These are phyloP conservation scores for Aspergillus ochraceus DNA, from an alignment of 2,329 filamentous ascomycete genomes.

Conservation along the genomic window DNA sequence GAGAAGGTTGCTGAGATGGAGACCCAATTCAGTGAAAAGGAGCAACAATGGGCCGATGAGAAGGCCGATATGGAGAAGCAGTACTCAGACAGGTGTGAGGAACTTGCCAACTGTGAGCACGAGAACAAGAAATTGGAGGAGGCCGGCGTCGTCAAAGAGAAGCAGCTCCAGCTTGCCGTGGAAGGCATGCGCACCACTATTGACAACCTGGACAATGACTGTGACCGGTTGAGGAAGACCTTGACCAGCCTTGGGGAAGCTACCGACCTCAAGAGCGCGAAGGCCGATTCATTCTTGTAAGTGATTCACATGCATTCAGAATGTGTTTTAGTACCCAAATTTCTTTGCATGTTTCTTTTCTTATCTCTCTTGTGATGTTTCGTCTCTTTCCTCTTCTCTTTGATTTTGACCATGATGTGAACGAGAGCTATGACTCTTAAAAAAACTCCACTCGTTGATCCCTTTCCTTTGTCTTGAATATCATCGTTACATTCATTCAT, in stretches of 20 bases:
- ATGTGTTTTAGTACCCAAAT: conserved; percentile 13
- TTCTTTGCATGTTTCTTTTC: conserved; percentile 14
- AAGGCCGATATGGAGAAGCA: conserved; percentile 32
- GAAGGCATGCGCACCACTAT: conserved; percentile 49
- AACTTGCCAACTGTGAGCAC: conserved; percentile 45
- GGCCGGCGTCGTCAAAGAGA: conserved; percentile 47
- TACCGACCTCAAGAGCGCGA: conserved; percentile 51
- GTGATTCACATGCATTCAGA: conserved; percentile 34
- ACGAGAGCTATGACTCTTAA: conserved; percentile 11
- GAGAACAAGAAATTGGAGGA: conserved; percentile 45
- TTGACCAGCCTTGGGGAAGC: conserved; percentile 53
- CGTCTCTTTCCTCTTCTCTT: not conserved
- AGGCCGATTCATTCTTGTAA: conserved; percentile 53
- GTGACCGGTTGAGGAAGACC: conserved; percentile 51
- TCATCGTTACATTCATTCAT: conserved; percentile 7
- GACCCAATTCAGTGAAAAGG: conserved; percentile 29
- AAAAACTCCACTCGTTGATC: conserved; percentile 5
- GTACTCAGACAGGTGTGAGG: conserved; percentile 44
- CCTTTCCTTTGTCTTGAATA: conserved; percentile 1
- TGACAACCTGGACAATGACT: conserved; percentile 52
- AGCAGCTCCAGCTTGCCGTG: conserved; percentile 45
- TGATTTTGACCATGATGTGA: not conserved
- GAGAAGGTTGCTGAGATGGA: conserved; percentile 28
- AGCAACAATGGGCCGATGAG: conserved; percentile 35
- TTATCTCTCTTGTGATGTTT: conserved; percentile 8